A percentile compares a stretch with the other conserved stretches of the same genome.
These are phyloP conservation scores for Naganishia onofrii DNA, from an alignment of 768 basidiomycete genomes.

Conservation along the genomic window DNA sequence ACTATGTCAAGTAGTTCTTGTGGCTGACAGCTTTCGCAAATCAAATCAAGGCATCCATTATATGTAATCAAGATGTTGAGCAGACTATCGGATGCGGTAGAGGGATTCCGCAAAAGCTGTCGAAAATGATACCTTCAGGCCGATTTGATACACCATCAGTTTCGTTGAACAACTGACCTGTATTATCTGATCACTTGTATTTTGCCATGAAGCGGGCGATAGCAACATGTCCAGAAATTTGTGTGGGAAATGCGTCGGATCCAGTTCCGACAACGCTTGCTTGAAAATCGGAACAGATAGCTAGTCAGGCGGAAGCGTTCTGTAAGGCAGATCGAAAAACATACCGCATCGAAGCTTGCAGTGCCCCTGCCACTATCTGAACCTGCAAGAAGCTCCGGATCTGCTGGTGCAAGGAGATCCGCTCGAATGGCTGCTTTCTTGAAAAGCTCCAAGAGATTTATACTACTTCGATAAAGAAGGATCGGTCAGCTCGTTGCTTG, in stretches of 20 bases:
- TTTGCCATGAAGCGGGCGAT: constrained; percentile 4
- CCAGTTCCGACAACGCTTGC: not conserved
- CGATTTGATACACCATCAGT: no score
- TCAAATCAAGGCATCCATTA: constrained; percentile 1
- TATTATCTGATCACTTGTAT: not conserved
- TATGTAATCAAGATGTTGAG: not conserved
- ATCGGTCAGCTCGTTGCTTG: not conserved
- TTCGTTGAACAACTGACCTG: not conserved
- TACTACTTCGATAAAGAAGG: not conserved
- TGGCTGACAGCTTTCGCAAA: not conserved
- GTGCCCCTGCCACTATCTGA: not conserved
- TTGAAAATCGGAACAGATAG: not conserved
- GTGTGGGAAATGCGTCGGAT: not conserved
- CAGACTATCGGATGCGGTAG: not conserved
- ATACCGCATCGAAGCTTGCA: not conserved
- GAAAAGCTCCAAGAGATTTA: not conserved
- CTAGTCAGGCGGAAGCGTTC: not conserved
- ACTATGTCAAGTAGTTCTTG: not conserved
- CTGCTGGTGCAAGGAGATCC: not conserved
- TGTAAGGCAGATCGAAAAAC: not conserved
- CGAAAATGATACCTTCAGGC: not conserved
- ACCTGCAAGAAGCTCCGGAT: not conserved
- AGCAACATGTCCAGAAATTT: not conserved
- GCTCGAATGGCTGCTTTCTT: not conserved
- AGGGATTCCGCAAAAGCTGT: not conserved